Evolutionary conservation across 169 alveolate genomes (phyloP).

Genomic region (Plasmodium gallinaceum): DNA sequence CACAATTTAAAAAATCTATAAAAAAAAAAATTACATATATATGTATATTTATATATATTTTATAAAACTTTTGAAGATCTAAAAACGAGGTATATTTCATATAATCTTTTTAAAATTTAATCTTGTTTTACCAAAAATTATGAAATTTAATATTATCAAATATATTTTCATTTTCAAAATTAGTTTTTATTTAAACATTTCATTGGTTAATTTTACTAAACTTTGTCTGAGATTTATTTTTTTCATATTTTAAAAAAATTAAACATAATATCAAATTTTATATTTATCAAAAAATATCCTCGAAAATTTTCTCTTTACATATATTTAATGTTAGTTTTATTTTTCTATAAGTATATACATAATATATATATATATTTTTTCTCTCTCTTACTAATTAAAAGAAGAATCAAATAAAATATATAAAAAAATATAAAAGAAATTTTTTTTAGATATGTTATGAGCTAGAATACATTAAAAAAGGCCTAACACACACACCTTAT

Average conservation of each 20-base stretch:
- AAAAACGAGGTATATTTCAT: not conserved
- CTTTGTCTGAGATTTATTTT: slow-evolving; percentile 21
- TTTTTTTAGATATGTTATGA: not conserved
- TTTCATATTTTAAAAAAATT: slow-evolving; percentile 30
- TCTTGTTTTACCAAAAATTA: slow-evolving; percentile 59
- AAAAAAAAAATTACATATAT: slow-evolving; percentile 21
- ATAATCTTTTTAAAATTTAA: not conserved
- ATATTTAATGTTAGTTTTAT: not conserved
- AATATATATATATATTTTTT: not conserved
- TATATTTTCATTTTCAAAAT: slow-evolving; percentile 49
- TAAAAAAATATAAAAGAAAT: slow-evolving; percentile 5
- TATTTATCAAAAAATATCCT: slow-evolving; percentile 3
- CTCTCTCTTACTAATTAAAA: not conserved
- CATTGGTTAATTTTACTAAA: slow-evolving; percentile 23
- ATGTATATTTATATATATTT: slow-evolving; percentile 2
- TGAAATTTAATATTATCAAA: slow-evolving; percentile 35
- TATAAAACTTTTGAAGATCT: not conserved
- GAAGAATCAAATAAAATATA: not conserved
- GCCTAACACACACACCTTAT: slow-evolving; percentile 17
- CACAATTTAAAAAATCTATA: slow-evolving; percentile 39
- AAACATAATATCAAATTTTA: not conserved
- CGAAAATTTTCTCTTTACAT: not conserved
- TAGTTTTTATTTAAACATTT: slow-evolving; percentile 22
- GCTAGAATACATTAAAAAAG: slow-evolving; percentile 22
- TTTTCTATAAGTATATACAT: not conserved